Conservation (phyloP, 1,284 basidiomycete species). For the Ustilago hordei region DNA sequence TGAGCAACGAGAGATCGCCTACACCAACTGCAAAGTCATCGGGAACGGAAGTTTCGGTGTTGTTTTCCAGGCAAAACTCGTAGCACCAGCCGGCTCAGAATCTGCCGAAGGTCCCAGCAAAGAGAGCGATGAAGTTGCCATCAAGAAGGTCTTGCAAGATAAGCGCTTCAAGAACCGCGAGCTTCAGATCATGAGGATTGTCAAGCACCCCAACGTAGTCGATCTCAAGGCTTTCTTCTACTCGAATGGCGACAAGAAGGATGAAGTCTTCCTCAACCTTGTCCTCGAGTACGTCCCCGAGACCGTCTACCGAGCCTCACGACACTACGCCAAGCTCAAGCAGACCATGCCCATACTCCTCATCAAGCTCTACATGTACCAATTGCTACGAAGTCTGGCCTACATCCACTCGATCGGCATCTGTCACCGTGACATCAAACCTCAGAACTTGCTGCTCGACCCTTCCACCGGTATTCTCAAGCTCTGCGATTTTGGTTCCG, state of each 20-base stretch:
- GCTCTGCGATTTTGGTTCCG: slow-evolving; percentile 98
- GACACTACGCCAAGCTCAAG: slow-evolving; percentile 99
- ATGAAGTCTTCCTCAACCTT: slow-evolving; percentile 99
- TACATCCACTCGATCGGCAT: slow-evolving; percentile 96
- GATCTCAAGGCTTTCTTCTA: slow-evolving; percentile 99
- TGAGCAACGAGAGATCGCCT: slow-evolving; percentile 86
- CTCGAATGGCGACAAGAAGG: slow-evolving; percentile 99
- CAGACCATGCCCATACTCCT: slow-evolving; percentile 99
- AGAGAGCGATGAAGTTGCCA: slow-evolving; percentile 80
- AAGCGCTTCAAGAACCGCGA: slow-evolving; percentile 99
- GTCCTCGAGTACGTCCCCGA: slow-evolving; percentile 99
- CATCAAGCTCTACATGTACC: slow-evolving; percentile 98
- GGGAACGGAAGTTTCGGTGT: slow-evolving; percentile 99
- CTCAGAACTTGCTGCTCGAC: slow-evolving; percentile 96
- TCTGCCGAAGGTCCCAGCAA: slow-evolving; percentile 47
- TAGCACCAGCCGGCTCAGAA: slow-evolving; percentile 69
- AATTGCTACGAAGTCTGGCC: slow-evolving; percentile 93
- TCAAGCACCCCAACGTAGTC: slow-evolving; percentile 96
- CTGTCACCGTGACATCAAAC: slow-evolving; percentile 96
- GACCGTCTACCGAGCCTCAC: slow-evolving; percentile 97
- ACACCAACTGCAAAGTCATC: slow-evolving; percentile 97
- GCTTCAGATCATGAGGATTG: slow-evolving; percentile 98
- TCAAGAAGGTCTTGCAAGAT: slow-evolving; percentile 99
- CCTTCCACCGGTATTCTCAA: slow-evolving; percentile 96
- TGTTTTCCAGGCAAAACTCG: slow-evolving; percentile 82